Percentiles rank a stretch among this genome's conserved stretches.
Evolutionary conservation across 257 asterid species (phyloP).

Genomic region (Primulina huaijiensis): DNA sequence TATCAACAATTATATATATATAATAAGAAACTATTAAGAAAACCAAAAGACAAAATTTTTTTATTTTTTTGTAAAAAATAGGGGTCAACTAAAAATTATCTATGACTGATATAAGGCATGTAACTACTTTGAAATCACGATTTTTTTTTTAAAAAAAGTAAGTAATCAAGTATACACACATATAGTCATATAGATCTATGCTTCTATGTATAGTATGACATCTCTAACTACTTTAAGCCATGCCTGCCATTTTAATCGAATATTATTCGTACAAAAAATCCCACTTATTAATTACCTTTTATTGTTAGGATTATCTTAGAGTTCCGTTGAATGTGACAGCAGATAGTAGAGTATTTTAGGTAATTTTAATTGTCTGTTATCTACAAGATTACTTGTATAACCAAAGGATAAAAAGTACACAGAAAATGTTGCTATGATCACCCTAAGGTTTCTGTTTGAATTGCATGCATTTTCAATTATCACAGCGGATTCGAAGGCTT

Average conservation of each 20-base stretch:
- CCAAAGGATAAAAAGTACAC: background rate
- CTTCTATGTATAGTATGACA: background rate
- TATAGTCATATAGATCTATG: background rate
- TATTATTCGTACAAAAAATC: background rate
- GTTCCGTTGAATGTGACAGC: background rate
- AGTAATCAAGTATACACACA: background rate
- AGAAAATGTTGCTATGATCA: too few species aligned
- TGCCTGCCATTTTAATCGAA: background rate
- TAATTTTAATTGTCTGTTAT: background rate
- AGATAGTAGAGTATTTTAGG: background rate
- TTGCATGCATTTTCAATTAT: background rate
- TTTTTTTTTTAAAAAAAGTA: background rate
- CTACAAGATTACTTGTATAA: background rate
- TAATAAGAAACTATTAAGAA: too few species aligned
- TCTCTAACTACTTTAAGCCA: background rate
- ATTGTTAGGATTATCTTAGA: background rate
- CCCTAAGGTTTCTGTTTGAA: too few species aligned
- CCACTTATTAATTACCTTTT: background rate
- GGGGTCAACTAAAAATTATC: background rate
- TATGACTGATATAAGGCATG: background rate
- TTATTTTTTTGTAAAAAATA: too few species aligned
- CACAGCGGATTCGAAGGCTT: background rate
- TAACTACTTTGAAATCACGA: background rate
- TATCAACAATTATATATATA: too few species aligned
- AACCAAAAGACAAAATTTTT: too few species aligned